phyloP scores from a whole-genome alignment of 495 filamentous ascomycete genomes.

The Amniculicola lignicola region DNA sequence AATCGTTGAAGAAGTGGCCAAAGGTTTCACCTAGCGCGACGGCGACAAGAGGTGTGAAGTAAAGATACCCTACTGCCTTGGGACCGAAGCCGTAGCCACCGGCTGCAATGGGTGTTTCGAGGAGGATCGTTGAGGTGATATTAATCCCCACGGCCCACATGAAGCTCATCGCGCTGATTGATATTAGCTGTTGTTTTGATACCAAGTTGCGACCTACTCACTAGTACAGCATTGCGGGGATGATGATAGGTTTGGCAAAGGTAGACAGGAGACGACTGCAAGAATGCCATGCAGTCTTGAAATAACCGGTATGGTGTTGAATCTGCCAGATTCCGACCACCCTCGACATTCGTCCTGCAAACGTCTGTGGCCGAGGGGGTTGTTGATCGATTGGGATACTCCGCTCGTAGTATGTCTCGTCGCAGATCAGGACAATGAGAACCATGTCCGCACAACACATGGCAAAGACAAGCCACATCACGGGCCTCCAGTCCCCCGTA shows the following conservation, averaged over 20 bases:
- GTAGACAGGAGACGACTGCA: conserved; percentile 36
- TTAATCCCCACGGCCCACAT: conserved; percentile 63
- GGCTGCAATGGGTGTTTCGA: conserved; percentile 41
- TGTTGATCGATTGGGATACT: conserved; percentile 48
- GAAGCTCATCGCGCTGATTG: conserved; percentile 44
- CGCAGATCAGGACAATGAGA: conserved; percentile 50
- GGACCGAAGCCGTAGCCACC: conserved; percentile 53
- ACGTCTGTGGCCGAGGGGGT: conserved; percentile 36
- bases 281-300: conserved; percentile 20
- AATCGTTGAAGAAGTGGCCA: conserved; percentile 62
- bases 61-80: conserved; percentile 57
- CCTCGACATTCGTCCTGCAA: conserved; percentile 51
- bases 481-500: conserved; percentile 22
- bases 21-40: conserved; percentile 51
- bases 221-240: conserved; percentile 54
- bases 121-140: conserved; percentile 56
- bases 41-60: conserved; percentile 58
- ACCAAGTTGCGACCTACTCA: conserved; percentile 38
- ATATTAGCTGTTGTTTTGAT: not conserved
- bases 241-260: conserved; percentile 54
- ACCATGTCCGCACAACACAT: conserved; percentile 43
- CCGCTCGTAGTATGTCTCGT: conserved; percentile 62
- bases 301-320: conserved; percentile 51
- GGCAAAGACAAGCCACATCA: conserved; percentile 32
- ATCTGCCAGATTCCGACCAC: conserved; percentile 69